Base-by-base conservation (phyloP, 208 protist species). In the Trypanosoma congolense region DNA sequence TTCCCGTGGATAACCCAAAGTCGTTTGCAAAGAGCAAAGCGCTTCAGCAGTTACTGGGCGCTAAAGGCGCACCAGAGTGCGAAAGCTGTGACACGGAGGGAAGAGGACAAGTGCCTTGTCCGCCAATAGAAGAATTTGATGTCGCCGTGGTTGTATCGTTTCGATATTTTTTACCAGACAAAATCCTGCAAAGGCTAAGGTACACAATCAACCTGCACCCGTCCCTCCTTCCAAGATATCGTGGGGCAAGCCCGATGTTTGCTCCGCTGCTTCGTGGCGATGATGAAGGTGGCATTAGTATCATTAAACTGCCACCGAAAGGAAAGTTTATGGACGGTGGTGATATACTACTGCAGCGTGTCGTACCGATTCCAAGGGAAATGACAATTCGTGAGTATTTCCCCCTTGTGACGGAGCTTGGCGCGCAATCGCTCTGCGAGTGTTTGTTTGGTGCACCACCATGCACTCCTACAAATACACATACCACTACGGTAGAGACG, bases 141-240 rank as follows among this genome's bases (percentile, higher is more conserved):
- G 69, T 90, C 9, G 70, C 74, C 18, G 75, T 94, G 1, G 83
- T 94, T 3, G 87, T 90, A 16, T 94, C 87, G 9, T 94, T 90
- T 56, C 83, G 87, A 26, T 94, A 94, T 70, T 94, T 88, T 41
- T 56, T 94, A 1, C 87, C 87, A 2, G 53, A 76, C 29, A 46
- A 56, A 5, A 62, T 94, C 0, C 62, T 94, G 19, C 64, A 55
- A 3, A 75, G 64, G 30, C 53, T 94, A 47, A 80, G 84, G 9
- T 79, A 73, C 0, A 81, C 79, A 16, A 74, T 96, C 49, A 96
- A 96, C 56, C 60, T 93, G 63, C 90, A 96, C 60, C 90, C 90
- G 4, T 93, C 85, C 14, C 56, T 95, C 29, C 69, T 96, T 6
- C 90, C 90, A 4, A 66, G 69, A 25, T 93, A 93, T 70, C 81